Evolutionary conservation across 495 filamentous ascomycete genomes (phyloP).

Genomic region (Cudoniella acicularis): DNA sequence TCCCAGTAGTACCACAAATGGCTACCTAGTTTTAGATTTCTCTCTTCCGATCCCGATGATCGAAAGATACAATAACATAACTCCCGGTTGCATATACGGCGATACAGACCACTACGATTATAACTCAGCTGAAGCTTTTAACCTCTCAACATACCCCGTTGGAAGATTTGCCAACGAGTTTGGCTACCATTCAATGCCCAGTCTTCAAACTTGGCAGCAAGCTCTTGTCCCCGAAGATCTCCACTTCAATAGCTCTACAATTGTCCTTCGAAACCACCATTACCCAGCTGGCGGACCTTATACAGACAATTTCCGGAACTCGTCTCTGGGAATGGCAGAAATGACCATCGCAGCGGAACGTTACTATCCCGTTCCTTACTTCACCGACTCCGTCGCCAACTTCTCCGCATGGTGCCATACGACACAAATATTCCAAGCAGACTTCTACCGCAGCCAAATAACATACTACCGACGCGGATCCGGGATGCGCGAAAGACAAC

Average conservation of each 20-base stretch:
- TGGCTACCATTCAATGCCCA: constrained; percentile 68
- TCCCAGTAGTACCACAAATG: constrained; percentile 64
- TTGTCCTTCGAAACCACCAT: constrained; percentile 64
- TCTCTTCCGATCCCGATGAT: constrained; percentile 53
- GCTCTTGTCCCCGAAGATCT: constrained; percentile 14
- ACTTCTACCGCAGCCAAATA: constrained; percentile 73
- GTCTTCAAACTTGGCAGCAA: constrained; percentile 24
- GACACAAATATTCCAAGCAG: constrained; percentile 78
- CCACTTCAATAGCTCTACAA: constrained; percentile 67
- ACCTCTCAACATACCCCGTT: constrained; percentile 29
- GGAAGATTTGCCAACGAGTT: constrained; percentile 84
- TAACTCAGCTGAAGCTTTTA: constrained; percentile 34
- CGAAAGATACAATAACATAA: constrained; percentile 58
- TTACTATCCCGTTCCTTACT: constrained; percentile 63
- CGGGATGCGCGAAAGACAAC: constrained; percentile 57
- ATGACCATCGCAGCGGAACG: constrained; percentile 68
- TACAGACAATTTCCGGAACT: constrained; percentile 63
- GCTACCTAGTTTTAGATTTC: constrained; percentile 56
- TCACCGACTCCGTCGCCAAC: constrained; percentile 53
- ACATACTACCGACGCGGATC: constrained; percentile 73
- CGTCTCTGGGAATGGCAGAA: constrained; percentile 79
- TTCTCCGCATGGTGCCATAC: constrained; percentile 69
- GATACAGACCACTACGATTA: constrained; percentile 73
- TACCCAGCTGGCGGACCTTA: constrained; percentile 51
- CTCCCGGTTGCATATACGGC: constrained; percentile 55